Conservation (phyloP, 441 rosid genomes). For the Mallotus repandus region DNA sequence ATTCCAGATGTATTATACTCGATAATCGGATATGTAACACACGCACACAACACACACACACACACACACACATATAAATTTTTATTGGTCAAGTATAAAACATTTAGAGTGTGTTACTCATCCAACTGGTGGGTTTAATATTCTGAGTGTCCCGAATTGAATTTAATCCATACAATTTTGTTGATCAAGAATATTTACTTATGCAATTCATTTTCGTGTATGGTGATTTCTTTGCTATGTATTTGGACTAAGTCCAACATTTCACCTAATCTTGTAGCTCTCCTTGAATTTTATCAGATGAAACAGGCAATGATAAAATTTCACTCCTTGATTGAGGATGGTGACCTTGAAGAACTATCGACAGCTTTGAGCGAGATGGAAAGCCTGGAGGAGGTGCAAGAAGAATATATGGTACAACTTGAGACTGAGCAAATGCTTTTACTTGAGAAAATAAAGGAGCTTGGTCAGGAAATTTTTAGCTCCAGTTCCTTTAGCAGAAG, state of each 20-base stretch:
- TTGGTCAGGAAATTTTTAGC: constrained; percentile 76
- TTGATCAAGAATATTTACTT: no score
- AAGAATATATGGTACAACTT: constrained; percentile 77
- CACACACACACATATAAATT: no score
- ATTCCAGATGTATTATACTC: no score
- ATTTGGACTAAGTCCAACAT: neutral
- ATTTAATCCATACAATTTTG: no score
- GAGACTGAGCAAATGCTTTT: constrained; percentile 83
- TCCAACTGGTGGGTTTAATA: no score
- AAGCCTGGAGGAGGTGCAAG: constrained; percentile 68
- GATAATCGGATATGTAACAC: no score
- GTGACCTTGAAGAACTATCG: constrained; percentile 55
- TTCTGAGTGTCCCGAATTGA: no score
- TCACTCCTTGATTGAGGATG: constrained; percentile 56
- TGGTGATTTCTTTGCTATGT: neutral
- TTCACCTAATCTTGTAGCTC: neutral
- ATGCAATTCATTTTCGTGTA: no score
- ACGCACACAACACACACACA: no score
- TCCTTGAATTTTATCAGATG: constrained; percentile 36
- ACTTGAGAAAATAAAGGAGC: constrained; percentile 77
- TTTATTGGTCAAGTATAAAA: no score
- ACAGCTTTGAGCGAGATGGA: constrained; percentile 67
- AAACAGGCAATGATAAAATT: constrained; percentile 61
- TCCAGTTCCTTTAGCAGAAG: constrained; percentile 47
- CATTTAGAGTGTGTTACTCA: no score